A percentile compares a stretch with the other conserved stretches of the same genome.
These are phyloP conservation scores for Trichopus zeylanicus DNA, from an alignment of 116 monocot genomes.

Conservation along the genomic window DNA sequence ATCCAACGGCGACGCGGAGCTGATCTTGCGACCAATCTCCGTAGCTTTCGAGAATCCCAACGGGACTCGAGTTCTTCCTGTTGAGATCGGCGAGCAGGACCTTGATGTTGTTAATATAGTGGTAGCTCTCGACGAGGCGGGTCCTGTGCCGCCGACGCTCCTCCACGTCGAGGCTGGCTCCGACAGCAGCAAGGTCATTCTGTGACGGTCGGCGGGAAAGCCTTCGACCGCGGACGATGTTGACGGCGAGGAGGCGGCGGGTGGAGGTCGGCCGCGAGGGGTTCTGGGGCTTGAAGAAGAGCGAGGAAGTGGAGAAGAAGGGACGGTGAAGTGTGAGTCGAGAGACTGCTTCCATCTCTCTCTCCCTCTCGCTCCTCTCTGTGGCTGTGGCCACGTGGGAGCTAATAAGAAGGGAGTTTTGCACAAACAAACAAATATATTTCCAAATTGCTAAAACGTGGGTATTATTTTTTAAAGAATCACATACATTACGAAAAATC, in stretches of 20 bases:
- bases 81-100: slow-evolving; percentile 28
- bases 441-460: no score
- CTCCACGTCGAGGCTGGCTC: neutral
- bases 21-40: slow-evolving; percentile 45
- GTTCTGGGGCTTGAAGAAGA: neutral
- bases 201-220: neutral
- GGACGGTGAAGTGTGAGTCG: neutral
- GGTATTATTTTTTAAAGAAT: no score
- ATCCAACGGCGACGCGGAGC: slow-evolving; percentile 36
- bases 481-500: no score
- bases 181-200: neutral
- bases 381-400: no score
- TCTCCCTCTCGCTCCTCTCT: no score
- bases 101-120: slow-evolving; percentile 30
- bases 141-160: slow-evolving; percentile 22
- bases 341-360: neutral
- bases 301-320: neutral
- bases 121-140: slow-evolving; percentile 45
- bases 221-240: neutral
- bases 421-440: no score
- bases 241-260: neutral
- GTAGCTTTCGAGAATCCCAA: slow-evolving; percentile 27
- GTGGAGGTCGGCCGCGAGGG: neutral
- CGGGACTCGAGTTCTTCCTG: slow-evolving; percentile 15
- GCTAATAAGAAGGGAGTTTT: no score